A percentile compares a stretch with the other conserved stretches of the same genome.
phyloP scores from a whole-genome alignment of 2,329 filamentous ascomycete species.

The Penicillium sp. region DNA sequence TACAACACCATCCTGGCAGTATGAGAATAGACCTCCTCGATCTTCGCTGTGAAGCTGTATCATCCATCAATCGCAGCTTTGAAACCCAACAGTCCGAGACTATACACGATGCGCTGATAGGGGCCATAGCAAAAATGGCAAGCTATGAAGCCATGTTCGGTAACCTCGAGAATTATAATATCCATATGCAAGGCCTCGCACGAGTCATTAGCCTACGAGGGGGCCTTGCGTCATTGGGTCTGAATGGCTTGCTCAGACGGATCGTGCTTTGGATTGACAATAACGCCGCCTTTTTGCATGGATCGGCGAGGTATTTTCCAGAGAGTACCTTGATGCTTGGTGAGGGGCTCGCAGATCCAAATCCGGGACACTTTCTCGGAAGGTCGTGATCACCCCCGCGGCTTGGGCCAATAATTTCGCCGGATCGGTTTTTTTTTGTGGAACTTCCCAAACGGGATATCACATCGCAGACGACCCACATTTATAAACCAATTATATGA shows the following conservation, averaged over 20 bases:
- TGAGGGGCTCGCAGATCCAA: slow-evolving; percentile 26
- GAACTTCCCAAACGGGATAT: not conserved
- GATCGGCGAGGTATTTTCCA: slow-evolving; percentile 34
- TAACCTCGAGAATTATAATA: slow-evolving; percentile 40
- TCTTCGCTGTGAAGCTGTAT: slow-evolving; percentile 47
- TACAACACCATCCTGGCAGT: slow-evolving; percentile 19
- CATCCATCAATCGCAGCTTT: slow-evolving; percentile 44
- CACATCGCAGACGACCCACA: not conserved
- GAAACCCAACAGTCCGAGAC: slow-evolving; percentile 24
- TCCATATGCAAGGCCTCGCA: slow-evolving; percentile 50
- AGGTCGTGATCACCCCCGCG: slow-evolving; percentile 9
- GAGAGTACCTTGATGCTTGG: slow-evolving; percentile 28
- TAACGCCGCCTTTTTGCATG: slow-evolving; percentile 40
- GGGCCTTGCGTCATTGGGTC: slow-evolving; percentile 44
- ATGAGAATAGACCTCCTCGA: slow-evolving; percentile 36
- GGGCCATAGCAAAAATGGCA: slow-evolving; percentile 53
- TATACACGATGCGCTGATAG: slow-evolving; percentile 46
- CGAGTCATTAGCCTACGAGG: slow-evolving; percentile 47
- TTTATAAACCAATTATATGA: not conserved
- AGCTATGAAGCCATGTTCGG: slow-evolving; percentile 55
- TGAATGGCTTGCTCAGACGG: slow-evolving; percentile 47
- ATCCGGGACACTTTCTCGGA: slow-evolving; percentile 36
- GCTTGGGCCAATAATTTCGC: not conserved
- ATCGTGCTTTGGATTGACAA: slow-evolving; percentile 52
- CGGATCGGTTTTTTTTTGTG: not conserved